These are phyloP conservation scores for Heterobasidion occidentale DNA, from an alignment of 1,284 basidiomycete genomes.

Conservation along the genomic window DNA sequence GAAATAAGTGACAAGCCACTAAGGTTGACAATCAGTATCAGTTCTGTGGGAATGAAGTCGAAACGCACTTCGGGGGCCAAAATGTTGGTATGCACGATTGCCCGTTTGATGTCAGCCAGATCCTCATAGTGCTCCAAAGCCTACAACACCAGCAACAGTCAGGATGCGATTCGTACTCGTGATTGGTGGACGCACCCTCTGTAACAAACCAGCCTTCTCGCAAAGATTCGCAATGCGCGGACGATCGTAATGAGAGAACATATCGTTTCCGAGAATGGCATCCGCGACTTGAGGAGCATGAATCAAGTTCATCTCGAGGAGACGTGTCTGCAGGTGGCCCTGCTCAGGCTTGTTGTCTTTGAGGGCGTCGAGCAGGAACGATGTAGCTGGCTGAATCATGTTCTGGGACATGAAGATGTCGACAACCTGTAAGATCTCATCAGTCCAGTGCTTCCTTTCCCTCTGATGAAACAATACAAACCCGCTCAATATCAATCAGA, in stretches of 20 bases:
- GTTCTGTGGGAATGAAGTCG: not conserved
- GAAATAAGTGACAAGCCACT: constrained; percentile 99
- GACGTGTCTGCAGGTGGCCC: constrained; percentile 90
- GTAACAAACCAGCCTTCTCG: constrained; percentile 95
- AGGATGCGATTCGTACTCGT: not conserved
- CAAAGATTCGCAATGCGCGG: constrained; percentile 97
- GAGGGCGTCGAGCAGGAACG: constrained; percentile 96
- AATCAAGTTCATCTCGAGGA: constrained; percentile 97
- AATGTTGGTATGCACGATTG: constrained; percentile 88
- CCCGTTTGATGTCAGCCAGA: constrained; percentile 95
- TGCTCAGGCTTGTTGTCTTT: constrained; percentile 99
- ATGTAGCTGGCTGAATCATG: constrained; percentile 99
- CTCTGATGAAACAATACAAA: constrained; percentile 25
- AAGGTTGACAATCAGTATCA: constrained; percentile 2
- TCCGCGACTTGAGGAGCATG: constrained; percentile 99
- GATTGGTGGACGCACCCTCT: constrained; percentile 53
- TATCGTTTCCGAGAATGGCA: constrained; percentile 97
- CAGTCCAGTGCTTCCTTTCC: not conserved
- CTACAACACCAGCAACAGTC: constrained; percentile 29
- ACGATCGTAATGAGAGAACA: constrained; percentile 97
- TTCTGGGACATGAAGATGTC: constrained; percentile 99
- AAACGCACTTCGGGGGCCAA: constrained; percentile 74
- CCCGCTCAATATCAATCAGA: constrained; percentile 90
- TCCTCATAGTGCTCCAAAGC: constrained; percentile 99
- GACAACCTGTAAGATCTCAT: constrained; percentile 51